Evolutionary conservation across 257 asterid species (phyloP).

Genomic region (Jacaranda copaia): DNA sequence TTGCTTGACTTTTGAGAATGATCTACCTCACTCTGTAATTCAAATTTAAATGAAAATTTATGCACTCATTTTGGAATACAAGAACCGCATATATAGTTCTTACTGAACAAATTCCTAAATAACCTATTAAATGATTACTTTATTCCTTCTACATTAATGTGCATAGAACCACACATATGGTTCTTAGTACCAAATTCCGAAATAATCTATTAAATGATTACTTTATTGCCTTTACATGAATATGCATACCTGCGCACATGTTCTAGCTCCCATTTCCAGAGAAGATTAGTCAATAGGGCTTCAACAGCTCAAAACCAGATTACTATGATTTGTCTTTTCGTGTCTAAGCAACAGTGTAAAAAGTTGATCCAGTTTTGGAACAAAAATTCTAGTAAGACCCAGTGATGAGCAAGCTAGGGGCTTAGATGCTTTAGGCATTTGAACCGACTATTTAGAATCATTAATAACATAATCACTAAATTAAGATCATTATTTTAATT

Average conservation of each 20-base stretch:
- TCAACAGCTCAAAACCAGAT: constrained; percentile 14
- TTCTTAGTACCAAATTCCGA: too few species aligned
- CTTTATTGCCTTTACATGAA: too few species aligned
- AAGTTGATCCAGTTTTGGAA: not conserved
- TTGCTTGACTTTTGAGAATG: constrained; percentile 53
- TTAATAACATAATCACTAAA: not conserved
- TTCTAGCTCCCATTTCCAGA: constrained; percentile 6
- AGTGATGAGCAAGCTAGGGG: constrained; percentile 20
- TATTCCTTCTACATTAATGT: not conserved
- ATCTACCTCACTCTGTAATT: constrained; percentile 69
- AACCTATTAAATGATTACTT: constrained; percentile 4
- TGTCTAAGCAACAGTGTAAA: constrained; percentile 10
- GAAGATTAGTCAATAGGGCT: not conserved
- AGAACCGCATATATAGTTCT: constrained; percentile 16
- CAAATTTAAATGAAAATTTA: constrained; percentile 31
- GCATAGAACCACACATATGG: not conserved
- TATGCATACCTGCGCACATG: not conserved
- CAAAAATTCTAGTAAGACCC: not conserved
- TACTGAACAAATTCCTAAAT: not conserved
- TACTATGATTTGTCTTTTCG: constrained; percentile 16
- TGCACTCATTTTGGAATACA: constrained; percentile 16
- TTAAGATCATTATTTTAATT: not conserved
- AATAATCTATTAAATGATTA: too few species aligned
- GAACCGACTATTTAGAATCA: not conserved
- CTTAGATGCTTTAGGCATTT: constrained; percentile 7